Base-by-base conservation (phyloP, 2,329 filamentous ascomycete species). In the Paramyrothecium roridum region DNA sequence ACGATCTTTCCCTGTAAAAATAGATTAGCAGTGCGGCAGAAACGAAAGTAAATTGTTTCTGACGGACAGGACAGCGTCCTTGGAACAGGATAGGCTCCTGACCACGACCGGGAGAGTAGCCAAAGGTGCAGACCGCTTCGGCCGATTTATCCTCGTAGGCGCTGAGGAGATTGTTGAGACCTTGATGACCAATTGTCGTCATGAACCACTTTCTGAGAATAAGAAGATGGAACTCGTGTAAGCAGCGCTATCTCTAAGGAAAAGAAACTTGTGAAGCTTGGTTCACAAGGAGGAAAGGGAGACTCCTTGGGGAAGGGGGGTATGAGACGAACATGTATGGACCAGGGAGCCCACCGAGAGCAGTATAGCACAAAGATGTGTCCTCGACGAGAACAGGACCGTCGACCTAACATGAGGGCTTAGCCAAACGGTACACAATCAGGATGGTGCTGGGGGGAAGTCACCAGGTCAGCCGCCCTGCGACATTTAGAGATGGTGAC, bases 321-420 rank as follows among this genome's bases (percentile, higher is more conserved):
- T 6, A 17, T 4, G 8, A 33, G 45, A 75, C 84, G 63, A 80
- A 96, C 93, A 99, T 96, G 72, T 99, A 99, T 45, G 93, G 91
- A 2, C 95, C 95, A 2, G 95, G 95, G 30, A 99, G 81, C n/a
- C 92, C 93, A 56, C 90, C 86, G 58, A 97, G 82, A 20, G 93
- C 93, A 68, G 90, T 88, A 70, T 97, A 99, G 77, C 92, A 96
- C 50, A 99, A 80, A 63, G 92, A 92, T 17, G 95, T 99, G 73
- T 99, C 95, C 75, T 99, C 95, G 12, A 96, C 93, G 43, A 99
- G 80, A 10, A 97, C 95, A 3, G 96, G 93, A 1, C 92, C 92
- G 65, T 88, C 79, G 50, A 95, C 75, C 91, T 96, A 40, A 6
- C 8, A 50, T 6, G 19, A 8, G 26, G 10, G 26, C 26, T 30